Conservation (phyloP, 2,329 filamentous ascomycete species). For the Neodidymelliopsis sp. region DNA sequence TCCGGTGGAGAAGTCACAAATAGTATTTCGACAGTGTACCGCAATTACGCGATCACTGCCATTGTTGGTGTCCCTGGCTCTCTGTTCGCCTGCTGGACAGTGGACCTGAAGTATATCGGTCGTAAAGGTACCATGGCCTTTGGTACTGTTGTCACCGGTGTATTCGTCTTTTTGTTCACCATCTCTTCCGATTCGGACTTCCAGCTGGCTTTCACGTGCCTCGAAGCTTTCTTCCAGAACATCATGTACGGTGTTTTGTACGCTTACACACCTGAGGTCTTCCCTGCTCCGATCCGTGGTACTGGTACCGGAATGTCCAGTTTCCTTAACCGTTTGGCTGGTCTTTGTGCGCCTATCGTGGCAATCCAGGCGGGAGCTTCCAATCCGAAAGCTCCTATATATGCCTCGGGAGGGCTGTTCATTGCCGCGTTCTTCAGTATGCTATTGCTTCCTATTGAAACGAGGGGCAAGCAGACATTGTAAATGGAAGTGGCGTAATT, state of each 20-base stretch:
- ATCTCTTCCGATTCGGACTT: conserved; percentile 63
- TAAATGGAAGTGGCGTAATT: conserved; percentile 31
- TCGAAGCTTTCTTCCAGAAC: conserved; percentile 72
- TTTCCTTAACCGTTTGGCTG: conserved; percentile 73
- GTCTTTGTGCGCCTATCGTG: conserved; percentile 72
- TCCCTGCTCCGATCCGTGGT: conserved; percentile 74
- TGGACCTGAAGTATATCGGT: conserved; percentile 75
- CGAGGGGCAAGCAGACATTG: conserved; percentile 52
- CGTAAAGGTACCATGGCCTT: conserved; percentile 75
- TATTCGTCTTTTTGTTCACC: conserved; percentile 72
- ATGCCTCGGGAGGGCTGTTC: conserved; percentile 53
- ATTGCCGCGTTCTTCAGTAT: conserved; percentile 54
- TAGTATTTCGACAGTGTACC: conserved; percentile 63
- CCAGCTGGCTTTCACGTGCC: conserved; percentile 71
- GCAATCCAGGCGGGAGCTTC: conserved; percentile 56
- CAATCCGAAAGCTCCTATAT: conserved; percentile 53
- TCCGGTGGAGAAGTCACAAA: conserved; percentile 50
- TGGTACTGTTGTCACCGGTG: conserved; percentile 70
- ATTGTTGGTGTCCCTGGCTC: conserved; percentile 79
- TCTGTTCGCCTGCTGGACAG: conserved; percentile 75
- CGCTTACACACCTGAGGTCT: conserved; percentile 79
- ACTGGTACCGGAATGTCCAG: conserved; percentile 76
- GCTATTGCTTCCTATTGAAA: conserved; percentile 54
- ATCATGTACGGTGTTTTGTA: conserved; percentile 73
- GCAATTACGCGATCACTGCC: conserved; percentile 83